Conservation (phyloP, 371 early-diverging fungal species). For the Apophysomyces variabilis region DNA sequence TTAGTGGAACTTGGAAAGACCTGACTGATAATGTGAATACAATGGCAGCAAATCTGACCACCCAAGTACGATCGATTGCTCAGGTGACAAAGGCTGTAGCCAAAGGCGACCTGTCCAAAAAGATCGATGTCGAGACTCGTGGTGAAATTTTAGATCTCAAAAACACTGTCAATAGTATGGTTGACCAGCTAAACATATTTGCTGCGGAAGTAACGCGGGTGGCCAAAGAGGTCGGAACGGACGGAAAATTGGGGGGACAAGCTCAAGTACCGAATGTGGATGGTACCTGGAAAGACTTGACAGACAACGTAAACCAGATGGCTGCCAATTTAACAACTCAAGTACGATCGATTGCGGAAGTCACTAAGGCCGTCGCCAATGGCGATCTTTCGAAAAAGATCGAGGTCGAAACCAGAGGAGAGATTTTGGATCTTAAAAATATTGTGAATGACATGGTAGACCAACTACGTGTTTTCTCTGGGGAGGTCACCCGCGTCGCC, state of each 20-base stretch:
- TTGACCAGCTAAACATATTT: conserved; percentile 61
- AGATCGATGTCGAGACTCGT: conserved; percentile 68
- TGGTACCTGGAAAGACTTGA: conserved; percentile 70
- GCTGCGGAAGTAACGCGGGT: conserved; percentile 66
- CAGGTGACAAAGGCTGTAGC: conserved; percentile 67
- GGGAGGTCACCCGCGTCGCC: conserved; percentile 56
- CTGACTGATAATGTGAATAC: conserved; percentile 69
- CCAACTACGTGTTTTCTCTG: conserved; percentile 49
- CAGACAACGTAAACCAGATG: conserved; percentile 70
- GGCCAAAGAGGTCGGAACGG: conserved; percentile 62
- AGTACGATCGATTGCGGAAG: conserved; percentile 63
- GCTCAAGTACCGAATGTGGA: conserved; percentile 56
- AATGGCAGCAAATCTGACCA: conserved; percentile 66
- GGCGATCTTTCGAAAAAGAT: conserved; percentile 51
- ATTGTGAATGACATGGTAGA: conserved; percentile 61
- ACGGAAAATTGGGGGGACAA: conserved; percentile 64
- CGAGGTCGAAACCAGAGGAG: conserved; percentile 50
- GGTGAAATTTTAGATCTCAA: conserved; percentile 75
- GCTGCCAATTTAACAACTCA: conserved; percentile 67
- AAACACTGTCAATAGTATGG: conserved; percentile 76
- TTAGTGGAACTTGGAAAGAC: conserved; percentile 69
- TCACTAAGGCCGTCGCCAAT: conserved; percentile 62
- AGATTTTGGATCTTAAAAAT: conserved; percentile 48
- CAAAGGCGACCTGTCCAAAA: conserved; percentile 64
- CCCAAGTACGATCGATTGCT: conserved; percentile 68